A percentile compares a stretch with the other conserved stretches of the same genome.
These are phyloP conservation scores for Pichia sp. DNA, from an alignment of 1,139 yeast genomes.

Conservation along the genomic window DNA sequence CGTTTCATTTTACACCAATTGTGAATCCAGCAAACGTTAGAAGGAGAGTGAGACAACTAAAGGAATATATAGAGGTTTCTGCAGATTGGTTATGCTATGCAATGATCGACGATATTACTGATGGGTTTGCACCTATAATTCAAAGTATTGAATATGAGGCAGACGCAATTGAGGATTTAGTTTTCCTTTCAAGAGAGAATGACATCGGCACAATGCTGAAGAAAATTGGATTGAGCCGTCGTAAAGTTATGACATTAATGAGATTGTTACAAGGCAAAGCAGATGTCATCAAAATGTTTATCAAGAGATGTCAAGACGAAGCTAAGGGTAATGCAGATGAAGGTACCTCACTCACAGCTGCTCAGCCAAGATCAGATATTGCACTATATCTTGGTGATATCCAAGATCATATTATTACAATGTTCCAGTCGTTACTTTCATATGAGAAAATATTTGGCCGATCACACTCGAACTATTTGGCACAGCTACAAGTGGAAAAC, in stretches of 20 bases:
- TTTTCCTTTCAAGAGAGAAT: slow-evolving; percentile 51
- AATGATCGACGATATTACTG: slow-evolving; percentile 86
- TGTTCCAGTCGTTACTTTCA: slow-evolving; percentile 84
- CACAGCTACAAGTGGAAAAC: slow-evolving; percentile 89
- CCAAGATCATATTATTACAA: slow-evolving; percentile 94
- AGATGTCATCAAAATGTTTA: slow-evolving; percentile 95
- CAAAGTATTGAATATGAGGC: slow-evolving; percentile 85
- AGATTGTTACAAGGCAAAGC: slow-evolving; percentile 89
- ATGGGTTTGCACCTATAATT: slow-evolving; percentile 86
- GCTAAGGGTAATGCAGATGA: slow-evolving; percentile 16
- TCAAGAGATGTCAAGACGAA: slow-evolving; percentile 87
- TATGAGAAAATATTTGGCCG: slow-evolving; percentile 91
- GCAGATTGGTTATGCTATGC: slow-evolving; percentile 96
- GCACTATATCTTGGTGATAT: slow-evolving; percentile 92
- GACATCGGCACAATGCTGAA: slow-evolving; percentile 70
- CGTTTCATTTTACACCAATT: slow-evolving; percentile 81
- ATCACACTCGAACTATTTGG: slow-evolving; percentile 85
- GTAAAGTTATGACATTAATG: slow-evolving; percentile 88
- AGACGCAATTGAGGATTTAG: slow-evolving; percentile 85
- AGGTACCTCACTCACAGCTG: slow-evolving; percentile 17
- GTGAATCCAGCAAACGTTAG: slow-evolving; percentile 82
- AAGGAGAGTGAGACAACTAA: slow-evolving; percentile 81
- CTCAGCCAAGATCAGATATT: slow-evolving; percentile 75
- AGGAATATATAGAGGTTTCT: slow-evolving; percentile 80
- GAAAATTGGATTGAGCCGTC: slow-evolving; percentile 80